These are phyloP conservation scores for Chlamydomonas reinhardtii DNA, from an alignment of 163 green algal species.

Conservation along the genomic window DNA sequence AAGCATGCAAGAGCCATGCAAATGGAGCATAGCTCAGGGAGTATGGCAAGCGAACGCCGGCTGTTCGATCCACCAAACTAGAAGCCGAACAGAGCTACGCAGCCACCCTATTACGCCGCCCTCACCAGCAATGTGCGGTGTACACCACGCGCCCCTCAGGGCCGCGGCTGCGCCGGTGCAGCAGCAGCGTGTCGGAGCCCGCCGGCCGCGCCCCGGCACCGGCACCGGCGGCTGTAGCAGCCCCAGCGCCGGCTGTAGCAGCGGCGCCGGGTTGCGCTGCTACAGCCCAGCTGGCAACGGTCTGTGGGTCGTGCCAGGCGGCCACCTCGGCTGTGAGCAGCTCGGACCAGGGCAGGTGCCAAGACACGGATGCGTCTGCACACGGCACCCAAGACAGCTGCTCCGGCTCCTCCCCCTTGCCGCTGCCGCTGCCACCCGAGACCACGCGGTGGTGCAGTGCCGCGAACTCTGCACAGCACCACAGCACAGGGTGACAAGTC, in stretches of 20 bases:
- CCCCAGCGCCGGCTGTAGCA: too few relatives aligned
- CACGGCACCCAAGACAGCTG: slow-evolving; percentile 58
- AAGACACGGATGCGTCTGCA: slow-evolving; percentile 64
- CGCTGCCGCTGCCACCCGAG: slow-evolving; percentile 34
- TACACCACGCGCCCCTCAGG: slow-evolving; percentile 57
- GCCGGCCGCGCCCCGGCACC: neutral
- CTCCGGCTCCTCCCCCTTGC: neutral
- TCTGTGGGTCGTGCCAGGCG: slow-evolving; percentile 49
- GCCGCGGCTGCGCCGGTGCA: slow-evolving; percentile 78
- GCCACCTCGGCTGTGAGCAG: slow-evolving; percentile 72
- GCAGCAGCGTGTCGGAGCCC: slow-evolving; percentile 72
- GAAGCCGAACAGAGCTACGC: too few relatives aligned
- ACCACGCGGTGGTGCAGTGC: slow-evolving; percentile 67
- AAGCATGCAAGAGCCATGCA: too few relatives aligned
- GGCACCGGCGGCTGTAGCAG: too few relatives aligned
- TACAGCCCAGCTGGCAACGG: neutral
- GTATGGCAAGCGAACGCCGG: too few relatives aligned
- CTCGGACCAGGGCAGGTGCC: slow-evolving; percentile 80
- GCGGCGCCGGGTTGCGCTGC: neutral
- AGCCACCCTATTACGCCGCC: too few relatives aligned
- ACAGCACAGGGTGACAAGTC: neutral
- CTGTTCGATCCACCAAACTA: too few relatives aligned
- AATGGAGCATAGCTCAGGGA: too few relatives aligned
- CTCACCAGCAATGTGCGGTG: slow-evolving; percentile 57
- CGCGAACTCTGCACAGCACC: slow-evolving; percentile 63